Base-by-base conservation (phyloP, 73 alveolate genomes). In the Paramecium tetraurelia region DNA sequence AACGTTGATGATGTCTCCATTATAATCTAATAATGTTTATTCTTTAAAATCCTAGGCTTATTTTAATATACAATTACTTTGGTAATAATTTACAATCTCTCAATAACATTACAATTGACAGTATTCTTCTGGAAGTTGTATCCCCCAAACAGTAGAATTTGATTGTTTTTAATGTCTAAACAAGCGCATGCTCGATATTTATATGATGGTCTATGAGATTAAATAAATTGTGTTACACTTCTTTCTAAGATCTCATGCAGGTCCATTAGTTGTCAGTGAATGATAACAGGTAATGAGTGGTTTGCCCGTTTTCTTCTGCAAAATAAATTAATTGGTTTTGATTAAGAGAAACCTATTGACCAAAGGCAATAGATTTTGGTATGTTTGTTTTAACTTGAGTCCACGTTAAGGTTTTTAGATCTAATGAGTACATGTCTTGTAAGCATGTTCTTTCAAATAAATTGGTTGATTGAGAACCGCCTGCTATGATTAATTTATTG, bases 371-470 rank as follows among this genome's bases (percentile, higher is more conserved):
- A 3, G 35, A 21, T 46, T 43, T 80, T 18, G 90, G 90, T 5
- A 80, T 35, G 24, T 80, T 41, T 0, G 57, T 31, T 46, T 80
- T 80, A 12, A 80, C 44, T 46, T 80, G 29, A 31, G 18, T 31
- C 90, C 90, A 80, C 1, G 46, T 41, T 44, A 10, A 27, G 11
- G 72, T 40, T 22, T 22, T 44, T 41, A 80, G 7, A 48, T 80
- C 75, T 5, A 80, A 35, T 41, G 57, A n/a, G 46, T 41, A 35
- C 70, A 48, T 48, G 20, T 80, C 90, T 80, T 40, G 22, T 20
- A 80, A 43, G 33, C 33, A 80, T 11, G 70, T 80, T 80, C 90
- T 80, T 10, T 80, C 90, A 44, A 80, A 80, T 80, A 80, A 43
- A 80, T 80, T 80, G 3, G 70, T 41, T 20, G 90, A 44, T 2